Evolutionary conservation across 2,329 filamentous ascomycete genomes (phyloP), one percentile per base, ranked within the genome.

Genomic region (Aspergillus proliferans): DNA sequence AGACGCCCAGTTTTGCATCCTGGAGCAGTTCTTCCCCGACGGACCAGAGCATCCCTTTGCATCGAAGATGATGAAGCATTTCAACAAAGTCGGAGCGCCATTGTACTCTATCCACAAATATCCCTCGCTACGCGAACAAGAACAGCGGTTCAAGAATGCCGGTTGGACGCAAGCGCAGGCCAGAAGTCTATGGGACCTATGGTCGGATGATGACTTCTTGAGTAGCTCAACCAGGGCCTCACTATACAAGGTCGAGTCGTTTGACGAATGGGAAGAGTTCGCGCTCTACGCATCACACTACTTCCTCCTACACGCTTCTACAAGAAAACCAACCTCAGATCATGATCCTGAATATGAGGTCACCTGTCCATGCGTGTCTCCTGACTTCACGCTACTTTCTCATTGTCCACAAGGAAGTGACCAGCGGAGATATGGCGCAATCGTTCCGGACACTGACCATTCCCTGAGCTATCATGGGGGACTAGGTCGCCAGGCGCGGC

Each of bases 181-280:
- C 41, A 79, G 80, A 64, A 88, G 84, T 58, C 73, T 96, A 9
- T 95, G 91, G 88, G 80, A 89, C 48, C 74, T 90, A 1, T 96
- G 91, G 91, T 82, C 79, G 9, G 82, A 87, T 55, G 73, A 82
- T 12, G 63, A 71, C 2, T 91, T 91, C 64, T 69, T 95, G 18
- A 75, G 74, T 5, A 61, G 76, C 1, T 68, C 76, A 1, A 78
- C 88, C 52, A 79, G 88, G 54, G 71, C 65, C 33, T 71, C 71
- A 9, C 70, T 96, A 12, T 85, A 95, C 58, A 63, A 71, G 1
- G 69, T 90, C 14, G 92, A 96, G 62, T 83, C 86, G 1, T 96
- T 97, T 63, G 92, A 97, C 66, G 91, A 96, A 69, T 95, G 89
- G 89, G 92, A 97, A 68, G 92, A 96, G 61, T 90, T 96, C 63